These are phyloP conservation scores for Linderina pennispora DNA, from an alignment of 192 early-diverging fungal genomes.

Conservation along the genomic window DNA sequence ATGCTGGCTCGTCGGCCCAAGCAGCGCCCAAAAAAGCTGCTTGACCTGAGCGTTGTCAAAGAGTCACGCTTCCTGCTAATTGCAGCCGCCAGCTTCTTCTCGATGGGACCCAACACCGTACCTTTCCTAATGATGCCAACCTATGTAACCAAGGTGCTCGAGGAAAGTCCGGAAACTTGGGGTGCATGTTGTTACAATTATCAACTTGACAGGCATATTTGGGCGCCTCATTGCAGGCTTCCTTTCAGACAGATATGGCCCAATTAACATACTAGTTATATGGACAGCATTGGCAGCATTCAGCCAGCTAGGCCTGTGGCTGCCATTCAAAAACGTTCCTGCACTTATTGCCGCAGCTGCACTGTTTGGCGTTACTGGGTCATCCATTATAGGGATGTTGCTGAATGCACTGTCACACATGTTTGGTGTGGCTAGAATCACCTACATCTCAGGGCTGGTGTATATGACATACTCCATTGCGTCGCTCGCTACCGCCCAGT, in stretches of 20 bases:
- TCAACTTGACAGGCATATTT: constrained; percentile 40
- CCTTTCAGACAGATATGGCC: constrained; percentile 29
- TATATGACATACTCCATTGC: constrained; percentile 38
- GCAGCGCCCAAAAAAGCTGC: constrained; percentile 5
- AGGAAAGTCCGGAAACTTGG: constrained; percentile 20
- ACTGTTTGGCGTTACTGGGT: constrained; percentile 35
- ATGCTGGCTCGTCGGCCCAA: constrained; percentile 13
- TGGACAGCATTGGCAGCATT: constrained; percentile 29
- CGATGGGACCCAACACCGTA: constrained; percentile 45
- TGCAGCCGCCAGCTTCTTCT: constrained; percentile 36
- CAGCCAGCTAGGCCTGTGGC: constrained; percentile 44
- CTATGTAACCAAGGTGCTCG: constrained; percentile 27
- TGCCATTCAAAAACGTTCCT: constrained; percentile 20
- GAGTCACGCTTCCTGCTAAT: constrained; percentile 37
- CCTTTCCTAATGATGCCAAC: constrained; percentile 44
- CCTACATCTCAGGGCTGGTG: constrained; percentile 43
- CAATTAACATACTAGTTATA: constrained; percentile 28
- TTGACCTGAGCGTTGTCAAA: constrained; percentile 28
- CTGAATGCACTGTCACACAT: constrained; percentile 29
- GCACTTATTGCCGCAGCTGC: constrained; percentile 23
- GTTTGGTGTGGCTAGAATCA: constrained; percentile 29
- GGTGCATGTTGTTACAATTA: constrained; percentile 29
- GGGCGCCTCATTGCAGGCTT: constrained; percentile 35
- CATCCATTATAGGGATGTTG: constrained; percentile 37
- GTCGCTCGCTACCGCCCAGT: constrained; percentile 31